Evolutionary conservation across 371 early-diverging fungal species (phyloP).

Genomic region (Mortierella sp.): DNA sequence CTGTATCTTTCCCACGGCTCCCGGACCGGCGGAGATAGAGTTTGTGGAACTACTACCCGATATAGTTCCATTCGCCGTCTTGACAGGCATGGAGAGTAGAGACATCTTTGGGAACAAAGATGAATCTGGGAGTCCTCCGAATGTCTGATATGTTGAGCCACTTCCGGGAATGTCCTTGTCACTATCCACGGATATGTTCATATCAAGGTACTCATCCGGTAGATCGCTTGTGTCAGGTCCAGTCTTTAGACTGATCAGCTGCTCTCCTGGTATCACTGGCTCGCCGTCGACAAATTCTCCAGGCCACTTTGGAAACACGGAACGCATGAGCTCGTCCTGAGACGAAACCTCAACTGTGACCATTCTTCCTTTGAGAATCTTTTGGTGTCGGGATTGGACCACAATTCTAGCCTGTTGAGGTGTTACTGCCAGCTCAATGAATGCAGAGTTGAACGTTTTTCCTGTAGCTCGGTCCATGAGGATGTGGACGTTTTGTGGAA

Average conservation of each 20-base stretch:
- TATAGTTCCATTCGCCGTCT: not conserved
- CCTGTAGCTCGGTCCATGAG: constrained; percentile 61
- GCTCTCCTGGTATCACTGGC: constrained; percentile 55
- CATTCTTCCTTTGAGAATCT: constrained; percentile 72
- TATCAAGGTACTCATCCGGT: not conserved
- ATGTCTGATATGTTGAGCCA: no score
- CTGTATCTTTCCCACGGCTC: not conserved
- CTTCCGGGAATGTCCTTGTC: no score
- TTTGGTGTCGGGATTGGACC: constrained; percentile 62
- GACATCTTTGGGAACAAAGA: no score
- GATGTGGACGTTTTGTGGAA: constrained; percentile 57
- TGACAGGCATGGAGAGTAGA: no score
- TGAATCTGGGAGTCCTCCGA: no score
- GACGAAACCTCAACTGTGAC: constrained; percentile 68
- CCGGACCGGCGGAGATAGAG: constrained; percentile 36
- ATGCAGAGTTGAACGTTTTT: constrained; percentile 60
- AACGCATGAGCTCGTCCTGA: constrained; percentile 73
- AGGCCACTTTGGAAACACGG: constrained; percentile 77
- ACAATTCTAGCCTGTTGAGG: constrained; percentile 56
- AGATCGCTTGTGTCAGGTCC: not conserved
- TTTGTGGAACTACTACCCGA: not conserved
- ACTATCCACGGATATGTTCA: not conserved
- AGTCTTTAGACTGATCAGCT: not conserved
- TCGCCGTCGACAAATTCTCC: constrained; percentile 63
- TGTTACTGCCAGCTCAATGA: constrained; percentile 59